Evolutionary conservation across 768 basidiomycete species (phyloP).

Genomic region (Suillus decipiens): DNA sequence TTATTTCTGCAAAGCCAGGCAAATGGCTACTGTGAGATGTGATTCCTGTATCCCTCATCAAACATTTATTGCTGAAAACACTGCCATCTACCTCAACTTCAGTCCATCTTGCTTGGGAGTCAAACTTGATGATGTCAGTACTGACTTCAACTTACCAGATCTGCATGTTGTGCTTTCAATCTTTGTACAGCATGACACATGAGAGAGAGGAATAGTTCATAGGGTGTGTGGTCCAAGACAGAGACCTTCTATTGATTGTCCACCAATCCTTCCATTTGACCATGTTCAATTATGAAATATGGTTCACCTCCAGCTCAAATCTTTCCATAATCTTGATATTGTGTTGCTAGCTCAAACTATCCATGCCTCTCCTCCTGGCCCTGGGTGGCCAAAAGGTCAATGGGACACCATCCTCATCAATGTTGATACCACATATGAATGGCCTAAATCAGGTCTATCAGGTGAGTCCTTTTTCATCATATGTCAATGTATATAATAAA

Average conservation of each 20-base stretch:
- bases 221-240: background rate
- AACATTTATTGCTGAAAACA: background rate
- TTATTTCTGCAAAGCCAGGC: background rate
- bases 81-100: background rate
- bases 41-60: background rate
- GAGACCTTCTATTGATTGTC: background rate
- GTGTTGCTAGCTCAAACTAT: background rate
- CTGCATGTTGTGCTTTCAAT: background rate
- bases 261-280: conserved; percentile 4
- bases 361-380: background rate
- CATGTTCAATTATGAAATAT: conserved; percentile 8
- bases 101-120: background rate
- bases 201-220: background rate
- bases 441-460: background rate
- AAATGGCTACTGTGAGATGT: background rate
- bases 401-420: background rate
- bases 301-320: background rate
- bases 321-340: background rate
- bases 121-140: background rate
- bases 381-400: background rate
- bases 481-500: background rate
- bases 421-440: too few species aligned
- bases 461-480: background rate
- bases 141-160: background rate
- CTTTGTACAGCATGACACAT: background rate